Percentiles rank a stretch among this genome's conserved stretches.
Evolutionary conservation across 106 monocot genomes (phyloP).

Genomic region (Platanthera zijinensis): DNA sequence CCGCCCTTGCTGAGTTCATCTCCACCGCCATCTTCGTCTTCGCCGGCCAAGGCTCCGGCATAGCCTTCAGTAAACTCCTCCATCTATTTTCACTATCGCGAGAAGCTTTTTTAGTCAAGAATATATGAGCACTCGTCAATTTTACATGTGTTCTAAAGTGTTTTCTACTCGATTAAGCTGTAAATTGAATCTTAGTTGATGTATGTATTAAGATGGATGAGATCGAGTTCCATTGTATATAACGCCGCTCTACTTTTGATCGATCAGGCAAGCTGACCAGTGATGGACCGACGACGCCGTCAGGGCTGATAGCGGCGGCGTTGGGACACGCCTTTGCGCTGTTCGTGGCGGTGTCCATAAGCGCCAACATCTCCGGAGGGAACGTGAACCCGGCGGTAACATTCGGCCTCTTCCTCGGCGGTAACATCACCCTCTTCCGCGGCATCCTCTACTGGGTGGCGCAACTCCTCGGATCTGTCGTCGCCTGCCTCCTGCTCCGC

Average conservation of each 20-base stretch:
- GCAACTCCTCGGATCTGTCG: constrained; percentile 34
- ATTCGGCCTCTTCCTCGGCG: constrained; percentile 47
- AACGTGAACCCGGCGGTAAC: constrained; percentile 57
- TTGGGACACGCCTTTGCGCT: constrained; percentile 38
- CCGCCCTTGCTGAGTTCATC: constrained; percentile 62
- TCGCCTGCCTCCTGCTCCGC: constrained; percentile 42
- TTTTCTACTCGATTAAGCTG: too few species aligned
- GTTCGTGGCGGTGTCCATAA: constrained; percentile 38
- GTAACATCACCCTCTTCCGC: constrained; percentile 42
- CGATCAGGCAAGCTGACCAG: constrained; percentile 25
- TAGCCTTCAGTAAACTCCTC: constrained; percentile 42
- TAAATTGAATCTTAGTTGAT: too few species aligned
- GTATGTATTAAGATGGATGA: too few species aligned
- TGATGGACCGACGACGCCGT: constrained; percentile 22
- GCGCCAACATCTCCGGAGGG: constrained; percentile 51
- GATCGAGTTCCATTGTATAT: too few species aligned
- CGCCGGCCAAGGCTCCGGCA: constrained; percentile 59
- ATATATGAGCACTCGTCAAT: too few species aligned
- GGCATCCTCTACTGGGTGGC: constrained; percentile 41
- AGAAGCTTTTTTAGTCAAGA: too few species aligned
- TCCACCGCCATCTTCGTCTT: constrained; percentile 60
- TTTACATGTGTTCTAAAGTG: too few species aligned
- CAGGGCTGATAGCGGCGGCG: constrained; percentile 29
- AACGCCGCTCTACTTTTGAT: too few species aligned
- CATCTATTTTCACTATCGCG: not conserved